Evolutionary conservation across 306 rosid species (phyloP), one percentile per base, ranked within the genome.

Genomic region (Aeschynomene evenia): DNA sequence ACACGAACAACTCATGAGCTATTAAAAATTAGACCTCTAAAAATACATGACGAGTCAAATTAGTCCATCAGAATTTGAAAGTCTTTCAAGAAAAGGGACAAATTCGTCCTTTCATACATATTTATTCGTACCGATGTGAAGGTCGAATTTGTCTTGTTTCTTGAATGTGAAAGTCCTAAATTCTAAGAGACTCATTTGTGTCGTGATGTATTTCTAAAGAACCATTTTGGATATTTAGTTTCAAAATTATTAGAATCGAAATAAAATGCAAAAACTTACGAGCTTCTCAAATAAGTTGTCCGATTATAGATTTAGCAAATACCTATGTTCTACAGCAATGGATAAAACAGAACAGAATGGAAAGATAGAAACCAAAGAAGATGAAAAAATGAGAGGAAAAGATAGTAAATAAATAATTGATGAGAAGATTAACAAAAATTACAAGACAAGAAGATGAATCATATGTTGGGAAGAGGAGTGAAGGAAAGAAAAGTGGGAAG

Each of bases 401-500:
- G 15, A 7, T 6, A 20, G 71, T 10, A 49, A 51, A 20, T 45
- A 46, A 39, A 20, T 45, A 46, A 39, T 53, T 4, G 22, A 48
- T 10, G 49, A 22, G n/a, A 23, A 52, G 16, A 40, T 10, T 13
- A 55, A 34, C 4, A 24, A 8, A 67, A 46, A 1, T 46, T 74
- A 40, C n/a, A n/a, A n/a, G n/a, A n/a, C n/a, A n/a, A n/a, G n/a
- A n/a, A n/a, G n/a, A n/a, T n/a, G 22, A 28, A 42, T 50, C 20
- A 51, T 24, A 63, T 4, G 39, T 52, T 53, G 45, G 16, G 15
- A 6, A 18, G 7, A 67, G 42, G 61, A 0, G n/a, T n/a, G 9
- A 63, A 43, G 68, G 46, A 77, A 70, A 48, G 61, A 11, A 68
- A n/a, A n/a, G n/a, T n/a, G 61, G 0, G 9, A 63, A 43, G 68